phyloP scores from a whole-genome alignment of 352 stramenopile genomes.

The Halophytophthora batemanensis region DNA sequence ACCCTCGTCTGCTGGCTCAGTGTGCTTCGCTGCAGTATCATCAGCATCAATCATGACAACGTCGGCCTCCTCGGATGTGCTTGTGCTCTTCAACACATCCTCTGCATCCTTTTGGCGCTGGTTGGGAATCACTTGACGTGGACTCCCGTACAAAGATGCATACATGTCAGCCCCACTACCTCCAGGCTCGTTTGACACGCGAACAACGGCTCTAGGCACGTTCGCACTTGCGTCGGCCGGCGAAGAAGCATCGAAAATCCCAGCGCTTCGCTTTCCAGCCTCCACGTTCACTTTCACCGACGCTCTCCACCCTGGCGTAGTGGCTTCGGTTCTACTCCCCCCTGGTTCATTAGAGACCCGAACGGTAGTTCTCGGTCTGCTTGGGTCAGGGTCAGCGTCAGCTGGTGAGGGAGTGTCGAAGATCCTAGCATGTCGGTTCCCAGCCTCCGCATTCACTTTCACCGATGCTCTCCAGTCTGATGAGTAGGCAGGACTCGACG shows the following conservation, averaged over 20 bases:
- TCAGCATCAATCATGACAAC: no score
- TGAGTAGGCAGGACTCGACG: neutral
- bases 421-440: neutral
- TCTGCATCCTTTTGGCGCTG: neutral
- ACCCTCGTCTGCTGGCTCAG: no score
- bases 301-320: conserved; percentile 13
- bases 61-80: no score
- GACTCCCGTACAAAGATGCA: conserved; percentile 23
- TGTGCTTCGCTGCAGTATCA: no score
- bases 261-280: conserved; percentile 22
- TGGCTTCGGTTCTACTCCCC: conserved; percentile 24
- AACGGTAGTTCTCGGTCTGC: conserved; percentile 9
- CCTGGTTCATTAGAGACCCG: conserved; percentile 38
- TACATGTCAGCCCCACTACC: conserved; percentile 28
- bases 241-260: conserved; percentile 7
- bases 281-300: conserved; percentile 35
- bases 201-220: conserved; percentile 12
- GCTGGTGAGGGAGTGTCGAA: neutral
- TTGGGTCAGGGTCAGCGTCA: neutral
- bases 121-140: neutral
- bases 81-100: neutral
- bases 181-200: conserved; percentile 37
- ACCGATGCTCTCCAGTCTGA: conserved; percentile 8
- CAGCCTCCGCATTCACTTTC: conserved; percentile 12
- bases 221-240: neutral